Evolutionary conservation across 2,329 filamentous ascomycete genomes (phyloP).

Genomic region (Cytospora schulzeri): DNA sequence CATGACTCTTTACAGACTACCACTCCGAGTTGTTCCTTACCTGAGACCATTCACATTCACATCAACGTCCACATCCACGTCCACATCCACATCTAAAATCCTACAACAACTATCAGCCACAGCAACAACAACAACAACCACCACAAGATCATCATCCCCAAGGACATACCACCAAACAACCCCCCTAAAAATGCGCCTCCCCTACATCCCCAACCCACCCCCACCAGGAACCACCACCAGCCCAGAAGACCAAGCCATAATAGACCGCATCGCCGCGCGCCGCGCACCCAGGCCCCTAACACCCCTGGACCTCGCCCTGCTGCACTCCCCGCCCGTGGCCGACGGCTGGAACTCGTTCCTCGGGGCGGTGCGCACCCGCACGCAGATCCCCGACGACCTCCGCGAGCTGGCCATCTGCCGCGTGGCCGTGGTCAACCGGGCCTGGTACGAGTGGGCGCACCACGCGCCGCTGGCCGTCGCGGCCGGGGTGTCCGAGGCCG

Average conservation of each 20-base stretch:
- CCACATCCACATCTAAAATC: neutral
- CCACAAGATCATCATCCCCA: neutral
- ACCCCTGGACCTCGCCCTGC: conserved; percentile 72
- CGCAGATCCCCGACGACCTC: conserved; percentile 54
- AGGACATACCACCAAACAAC: conserved; percentile 19
- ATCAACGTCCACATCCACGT: neutral
- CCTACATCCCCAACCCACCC: conserved; percentile 61
- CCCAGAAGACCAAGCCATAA: conserved; percentile 57
- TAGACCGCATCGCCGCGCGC: conserved; percentile 65
- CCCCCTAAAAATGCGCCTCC: conserved; percentile 61
- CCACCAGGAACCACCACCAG: conserved; percentile 38
- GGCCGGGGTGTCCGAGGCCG: conserved; percentile 58
- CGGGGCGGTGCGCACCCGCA: conserved; percentile 61
- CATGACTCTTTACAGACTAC: neutral
- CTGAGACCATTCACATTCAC: neutral
- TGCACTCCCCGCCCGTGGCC: conserved; percentile 74
- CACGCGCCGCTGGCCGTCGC: conserved; percentile 69
- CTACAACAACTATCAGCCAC: neutral
- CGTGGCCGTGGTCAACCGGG: conserved; percentile 77
- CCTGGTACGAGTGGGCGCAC: conserved; percentile 84
- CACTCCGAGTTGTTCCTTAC: neutral
- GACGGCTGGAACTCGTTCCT: conserved; percentile 76
- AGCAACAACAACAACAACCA: neutral
- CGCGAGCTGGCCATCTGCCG: conserved; percentile 81
- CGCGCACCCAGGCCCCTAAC: conserved; percentile 71